Evolutionary conservation across 176 grass and related monocot genomes (phyloP), one percentile per base, ranked within the genome.

Genomic region (Phoenix dactylifera): DNA sequence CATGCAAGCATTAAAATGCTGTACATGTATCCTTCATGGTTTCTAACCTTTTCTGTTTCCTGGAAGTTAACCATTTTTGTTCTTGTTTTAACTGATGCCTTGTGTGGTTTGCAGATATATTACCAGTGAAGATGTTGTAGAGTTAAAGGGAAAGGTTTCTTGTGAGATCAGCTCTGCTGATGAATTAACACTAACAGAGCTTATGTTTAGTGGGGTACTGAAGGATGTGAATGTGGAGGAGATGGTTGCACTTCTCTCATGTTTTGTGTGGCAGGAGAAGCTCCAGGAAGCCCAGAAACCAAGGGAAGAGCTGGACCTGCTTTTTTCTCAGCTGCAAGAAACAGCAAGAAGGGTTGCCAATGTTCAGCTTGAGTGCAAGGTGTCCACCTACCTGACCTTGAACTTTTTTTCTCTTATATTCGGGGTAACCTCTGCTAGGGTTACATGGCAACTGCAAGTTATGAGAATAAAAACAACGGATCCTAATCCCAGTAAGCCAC

Each of bases 181-280:
- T 64, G 87, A 91, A 53, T 69, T 97, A 57, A 85, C 81, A 80
- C 69, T 88, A 64, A 97, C 92, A 0, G 87, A 97, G 56, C 81
- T 97, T 68, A 88, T 92, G 87, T 97, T 97, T 20, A 91, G 78
- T 56, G 93, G 93, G 48, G 65, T 73, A 32, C 51, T 97, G 49
- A 97, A 97, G 66, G 92, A 97, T 77, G 68, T 77, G 55, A 85
- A 77, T 9, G 73, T 83, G 15, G 87, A 91, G 59, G 85, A 97
- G 79, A 85, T 97, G 84, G 87, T 91, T 28, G 93, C 93, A 0
- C 69, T 97, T 59, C 87, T 91, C 15, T 97, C 84, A 26, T 97
- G 93, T 77, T 97, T 88, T 67, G 87, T 97, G 15, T 97, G 87
- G 93, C 84, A 88, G 59, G 93, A 97, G 22, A 97, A 82, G 78